Conservation (phyloP, 169 alveolate genomes). For the Plasmodium vivax region DNA sequence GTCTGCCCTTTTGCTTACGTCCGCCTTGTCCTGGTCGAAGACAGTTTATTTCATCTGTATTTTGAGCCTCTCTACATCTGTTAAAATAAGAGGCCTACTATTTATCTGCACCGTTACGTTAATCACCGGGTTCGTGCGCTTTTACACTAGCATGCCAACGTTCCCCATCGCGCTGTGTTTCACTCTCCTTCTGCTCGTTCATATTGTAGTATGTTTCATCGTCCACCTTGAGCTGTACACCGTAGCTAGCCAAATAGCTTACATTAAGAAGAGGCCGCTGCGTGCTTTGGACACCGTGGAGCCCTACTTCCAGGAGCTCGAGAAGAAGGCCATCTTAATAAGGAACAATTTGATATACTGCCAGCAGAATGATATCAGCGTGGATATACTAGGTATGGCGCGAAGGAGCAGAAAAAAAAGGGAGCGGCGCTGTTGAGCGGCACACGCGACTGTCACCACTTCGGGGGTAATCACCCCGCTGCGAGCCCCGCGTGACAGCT, state of each 20-base stretch:
- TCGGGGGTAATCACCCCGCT: neutral
- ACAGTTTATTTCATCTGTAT: conserved; percentile 23
- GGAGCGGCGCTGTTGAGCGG: neutral
- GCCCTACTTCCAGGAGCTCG: conserved; percentile 65
- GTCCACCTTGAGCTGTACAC: conserved; percentile 27
- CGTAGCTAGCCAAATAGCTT: conserved; percentile 43
- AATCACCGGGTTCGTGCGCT: conserved; percentile 36
- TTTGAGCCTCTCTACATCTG: conserved; percentile 51
- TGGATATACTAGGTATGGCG: conserved; percentile 61
- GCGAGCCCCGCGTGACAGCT: neutral
- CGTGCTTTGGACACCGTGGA: conserved; percentile 58
- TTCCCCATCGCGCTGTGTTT: conserved; percentile 1
- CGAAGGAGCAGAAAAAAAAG: neutral
- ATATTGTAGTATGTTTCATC: conserved; percentile 14
- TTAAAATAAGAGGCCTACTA: conserved; percentile 32
- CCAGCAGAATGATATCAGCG: conserved; percentile 56
- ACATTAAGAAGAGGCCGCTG: conserved; percentile 58
- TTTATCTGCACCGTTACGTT: conserved; percentile 19
- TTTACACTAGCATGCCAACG: conserved; percentile 15
- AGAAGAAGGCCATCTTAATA: conserved; percentile 65
- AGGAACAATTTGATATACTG: conserved; percentile 55
- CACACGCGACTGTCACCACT: neutral
- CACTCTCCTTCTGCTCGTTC: conserved; percentile 13
- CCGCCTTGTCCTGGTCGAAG: conserved; percentile 71
- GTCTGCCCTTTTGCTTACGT: conserved; percentile 43